Evolutionary conservation across 2,329 filamentous ascomycete genomes (phyloP).

Genomic region (Fusarium mangiferae): DNA sequence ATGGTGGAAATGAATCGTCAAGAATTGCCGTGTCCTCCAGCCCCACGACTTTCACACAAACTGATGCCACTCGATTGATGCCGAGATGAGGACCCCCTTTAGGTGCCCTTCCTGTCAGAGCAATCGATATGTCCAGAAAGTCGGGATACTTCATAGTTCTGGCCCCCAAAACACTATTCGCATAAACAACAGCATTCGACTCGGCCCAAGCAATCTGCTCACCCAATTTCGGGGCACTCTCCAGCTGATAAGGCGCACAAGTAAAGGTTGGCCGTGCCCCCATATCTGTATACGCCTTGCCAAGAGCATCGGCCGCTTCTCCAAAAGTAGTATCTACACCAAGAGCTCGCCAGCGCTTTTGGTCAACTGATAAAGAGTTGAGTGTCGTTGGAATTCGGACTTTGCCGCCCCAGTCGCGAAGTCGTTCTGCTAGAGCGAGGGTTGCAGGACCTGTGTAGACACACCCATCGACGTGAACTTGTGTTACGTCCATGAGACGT

Average conservation of each 20-base stretch:
- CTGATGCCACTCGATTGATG: conserved; percentile 16
- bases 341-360: conserved; percentile 30
- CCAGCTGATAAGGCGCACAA: conserved; percentile 36
- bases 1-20: conserved; percentile 34
- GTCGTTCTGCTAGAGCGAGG: conserved; percentile 17
- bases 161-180: conserved; percentile 36
- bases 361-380: conserved; percentile 32
- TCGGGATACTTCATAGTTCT: conserved; percentile 36
- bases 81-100: conserved; percentile 22
- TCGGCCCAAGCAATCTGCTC: conserved; percentile 36
- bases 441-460: conserved; percentile 43
- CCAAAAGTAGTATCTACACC: conserved; percentile 21
- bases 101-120: conserved; percentile 32
- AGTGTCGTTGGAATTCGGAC: conserved; percentile 30
- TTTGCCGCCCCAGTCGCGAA: conserved; percentile 28
- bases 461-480: conserved; percentile 28
- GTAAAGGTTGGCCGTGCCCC: conserved; percentile 27
- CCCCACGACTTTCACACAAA: conserved; percentile 41
- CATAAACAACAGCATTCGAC: conserved; percentile 37
- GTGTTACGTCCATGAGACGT: conserved; percentile 30
- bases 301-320: conserved; percentile 16
- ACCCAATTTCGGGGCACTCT: conserved; percentile 11
- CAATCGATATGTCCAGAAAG: conserved; percentile 31
- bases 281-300: conserved; percentile 31
- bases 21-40: neutral